Conservation (phyloP, 2,329 filamentous ascomycete genomes). For the Diplodia intermedia region DNA sequence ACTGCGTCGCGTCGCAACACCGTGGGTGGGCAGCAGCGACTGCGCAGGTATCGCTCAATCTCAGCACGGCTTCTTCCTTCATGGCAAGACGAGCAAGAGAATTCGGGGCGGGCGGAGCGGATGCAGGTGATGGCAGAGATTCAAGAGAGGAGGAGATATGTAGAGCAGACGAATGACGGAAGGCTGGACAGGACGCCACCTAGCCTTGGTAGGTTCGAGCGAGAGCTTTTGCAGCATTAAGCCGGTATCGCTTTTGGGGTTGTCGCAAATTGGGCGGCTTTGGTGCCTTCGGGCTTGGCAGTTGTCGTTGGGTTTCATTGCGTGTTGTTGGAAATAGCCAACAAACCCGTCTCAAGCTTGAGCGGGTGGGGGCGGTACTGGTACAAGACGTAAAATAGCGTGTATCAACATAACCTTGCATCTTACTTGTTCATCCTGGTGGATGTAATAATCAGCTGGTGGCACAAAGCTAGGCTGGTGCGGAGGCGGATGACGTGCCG, state of each 20-base stretch:
- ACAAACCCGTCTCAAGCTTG: background rate
- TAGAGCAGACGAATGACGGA: slow-evolving; percentile 33
- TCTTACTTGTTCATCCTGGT: background rate
- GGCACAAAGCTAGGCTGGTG: background rate
- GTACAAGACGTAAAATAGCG: slow-evolving; percentile 8
- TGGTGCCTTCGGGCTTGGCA: slow-evolving; percentile 2
- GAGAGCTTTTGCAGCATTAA: slow-evolving; percentile 34
- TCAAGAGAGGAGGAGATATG: slow-evolving; percentile 33
- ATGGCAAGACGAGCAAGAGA: slow-evolving; percentile 45
- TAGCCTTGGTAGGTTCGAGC: slow-evolving; percentile 45
- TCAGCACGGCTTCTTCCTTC: slow-evolving; percentile 34
- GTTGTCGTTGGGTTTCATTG: background rate
- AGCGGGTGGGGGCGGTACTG: background rate
- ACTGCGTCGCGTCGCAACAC: slow-evolving; percentile 29
- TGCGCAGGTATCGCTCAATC: slow-evolving; percentile 14
- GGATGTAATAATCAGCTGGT: background rate
- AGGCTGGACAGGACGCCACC: slow-evolving; percentile 49
- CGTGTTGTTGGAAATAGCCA: background rate
- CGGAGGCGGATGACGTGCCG: slow-evolving; percentile 9
- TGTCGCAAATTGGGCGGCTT: slow-evolving; percentile 23
- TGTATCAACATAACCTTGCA: slow-evolving; percentile 1
- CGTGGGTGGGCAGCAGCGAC: slow-evolving; percentile 26
- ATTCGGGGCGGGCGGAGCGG: slow-evolving; percentile 41
- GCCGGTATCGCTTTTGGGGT: background rate
- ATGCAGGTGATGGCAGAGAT: slow-evolving; percentile 40